Conservation (phyloP, 805 yeast species). For the Saturnispora kantuleensis region DNA sequence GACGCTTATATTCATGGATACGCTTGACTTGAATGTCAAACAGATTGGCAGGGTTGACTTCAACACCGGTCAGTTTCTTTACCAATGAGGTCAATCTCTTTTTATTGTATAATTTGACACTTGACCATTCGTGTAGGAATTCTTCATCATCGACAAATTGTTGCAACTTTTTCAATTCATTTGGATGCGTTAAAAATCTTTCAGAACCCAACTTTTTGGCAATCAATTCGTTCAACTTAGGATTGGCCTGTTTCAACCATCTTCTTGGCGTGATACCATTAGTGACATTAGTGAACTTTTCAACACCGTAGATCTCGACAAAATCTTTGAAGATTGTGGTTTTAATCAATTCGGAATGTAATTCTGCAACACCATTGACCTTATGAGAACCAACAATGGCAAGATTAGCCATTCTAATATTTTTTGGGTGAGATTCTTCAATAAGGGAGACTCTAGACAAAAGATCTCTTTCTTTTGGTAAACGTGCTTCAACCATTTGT, state of each 20-base stretch:
- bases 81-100: conserved; percentile 54
- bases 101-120: conserved; percentile 63
- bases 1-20: conserved; percentile 93
- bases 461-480: conserved; percentile 65
- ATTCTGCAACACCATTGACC: conserved; percentile 93
- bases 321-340: conserved; percentile 88
- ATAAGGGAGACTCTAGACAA: conserved; percentile 68
- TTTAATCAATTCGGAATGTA: conserved; percentile 83
- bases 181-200: conserved; percentile 59
- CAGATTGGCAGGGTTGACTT: conserved; percentile 61
- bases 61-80: conserved; percentile 49
- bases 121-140: conserved; percentile 63
- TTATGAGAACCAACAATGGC: conserved; percentile 89
- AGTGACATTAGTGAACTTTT: conserved; percentile 84
- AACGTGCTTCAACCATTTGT: conserved; percentile 60
- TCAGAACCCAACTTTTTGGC: conserved; percentile 61
- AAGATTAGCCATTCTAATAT: conserved; percentile 83
- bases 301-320: conserved; percentile 70
- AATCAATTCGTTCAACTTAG: conserved; percentile 65
- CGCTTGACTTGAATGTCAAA: conserved; percentile 92
- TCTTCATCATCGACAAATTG: conserved; percentile 55
- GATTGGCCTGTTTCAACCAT: conserved; percentile 93
- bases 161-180: conserved; percentile 56
- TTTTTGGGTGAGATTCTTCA: conserved; percentile 74
- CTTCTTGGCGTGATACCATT: conserved; percentile 95